Evolutionary conservation across 768 basidiomycete species (phyloP).

Genomic region (Suillus cothurnatus): DNA sequence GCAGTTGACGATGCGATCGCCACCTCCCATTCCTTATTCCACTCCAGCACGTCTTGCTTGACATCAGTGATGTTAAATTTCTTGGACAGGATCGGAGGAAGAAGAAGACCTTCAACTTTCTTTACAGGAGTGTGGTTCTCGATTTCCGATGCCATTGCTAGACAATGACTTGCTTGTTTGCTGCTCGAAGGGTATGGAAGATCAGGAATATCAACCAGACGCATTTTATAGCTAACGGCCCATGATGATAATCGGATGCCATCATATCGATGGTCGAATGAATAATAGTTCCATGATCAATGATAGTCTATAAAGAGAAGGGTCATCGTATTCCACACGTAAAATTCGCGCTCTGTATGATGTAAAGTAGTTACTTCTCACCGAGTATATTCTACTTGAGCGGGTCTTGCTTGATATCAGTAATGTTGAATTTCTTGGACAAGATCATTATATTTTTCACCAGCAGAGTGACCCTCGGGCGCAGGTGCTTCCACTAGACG

Average conservation of each 20-base stretch:
- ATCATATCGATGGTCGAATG: neutral
- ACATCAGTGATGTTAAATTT: constrained; percentile 10
- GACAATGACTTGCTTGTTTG: neutral
- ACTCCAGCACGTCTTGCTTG: constrained; percentile 16
- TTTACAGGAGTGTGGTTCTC: neutral
- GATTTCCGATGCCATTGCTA: neutral
- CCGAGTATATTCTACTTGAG: constrained; percentile 17
- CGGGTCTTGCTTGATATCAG: constrained; percentile 13
- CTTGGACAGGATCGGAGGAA: neutral
- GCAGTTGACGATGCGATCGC: constrained; percentile 12
- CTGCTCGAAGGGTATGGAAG: neutral
- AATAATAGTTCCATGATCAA: neutral
- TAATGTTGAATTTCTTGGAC: constrained; percentile 4
- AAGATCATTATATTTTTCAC: neutral
- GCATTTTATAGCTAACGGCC: neutral
- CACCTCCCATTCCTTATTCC: constrained; percentile 26
- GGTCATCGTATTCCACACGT: neutral
- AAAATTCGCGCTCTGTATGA: neutral
- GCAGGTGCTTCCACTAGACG: neutral
- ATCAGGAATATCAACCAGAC: neutral
- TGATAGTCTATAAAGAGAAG: neutral
- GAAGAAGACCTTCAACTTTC: neutral
- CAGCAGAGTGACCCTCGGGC: too few species aligned
- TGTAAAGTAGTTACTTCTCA: constrained; percentile 5
- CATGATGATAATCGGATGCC: neutral